These are phyloP conservation scores for Naganishia friedmannii DNA, from an alignment of 768 basidiomycete genomes.

Conservation along the genomic window DNA sequence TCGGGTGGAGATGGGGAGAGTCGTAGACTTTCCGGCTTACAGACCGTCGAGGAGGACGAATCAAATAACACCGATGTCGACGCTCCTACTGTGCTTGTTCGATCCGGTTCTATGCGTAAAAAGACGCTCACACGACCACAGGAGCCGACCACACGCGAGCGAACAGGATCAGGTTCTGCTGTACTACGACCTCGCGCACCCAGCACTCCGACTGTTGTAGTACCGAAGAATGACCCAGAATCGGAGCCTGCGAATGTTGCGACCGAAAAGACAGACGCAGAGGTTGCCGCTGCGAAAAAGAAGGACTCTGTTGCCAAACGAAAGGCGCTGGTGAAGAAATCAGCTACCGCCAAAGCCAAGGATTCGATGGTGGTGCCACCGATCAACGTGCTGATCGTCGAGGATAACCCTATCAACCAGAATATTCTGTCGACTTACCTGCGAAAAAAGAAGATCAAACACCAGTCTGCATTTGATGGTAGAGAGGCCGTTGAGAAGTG, in stretches of 20 bases:
- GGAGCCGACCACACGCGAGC: background rate
- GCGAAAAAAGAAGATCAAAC: constrained; percentile 92
- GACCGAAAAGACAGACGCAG: constrained; percentile 18
- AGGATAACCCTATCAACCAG: constrained; percentile 98
- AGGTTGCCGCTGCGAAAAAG: constrained; percentile 28
- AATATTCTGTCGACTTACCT: constrained; percentile 96
- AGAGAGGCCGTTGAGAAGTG: constrained; percentile 94
- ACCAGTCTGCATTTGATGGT: constrained; percentile 89
- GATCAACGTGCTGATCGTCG: constrained; percentile 95
- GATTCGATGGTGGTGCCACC: constrained; percentile 84
- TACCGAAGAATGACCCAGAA: constrained; percentile 20
- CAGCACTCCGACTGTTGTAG: background rate
- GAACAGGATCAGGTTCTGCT: constrained; percentile 1
- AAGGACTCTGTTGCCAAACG: constrained; percentile 35
- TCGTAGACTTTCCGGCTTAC: constrained; percentile 13
- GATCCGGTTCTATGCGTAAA: constrained; percentile 6
- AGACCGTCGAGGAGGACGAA: constrained; percentile 20
- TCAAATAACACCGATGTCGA: constrained; percentile 15
- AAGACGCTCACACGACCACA: constrained; percentile 10
- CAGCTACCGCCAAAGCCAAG: constrained; percentile 42
- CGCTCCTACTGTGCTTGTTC: no score
- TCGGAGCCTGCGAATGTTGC: constrained; percentile 30
- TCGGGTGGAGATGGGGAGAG: constrained; percentile 4
- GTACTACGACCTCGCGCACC: background rate
- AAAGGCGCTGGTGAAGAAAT: constrained; percentile 37